Base-by-base conservation (phyloP, 306 rosid genomes). In the Acacia confusa region DNA sequence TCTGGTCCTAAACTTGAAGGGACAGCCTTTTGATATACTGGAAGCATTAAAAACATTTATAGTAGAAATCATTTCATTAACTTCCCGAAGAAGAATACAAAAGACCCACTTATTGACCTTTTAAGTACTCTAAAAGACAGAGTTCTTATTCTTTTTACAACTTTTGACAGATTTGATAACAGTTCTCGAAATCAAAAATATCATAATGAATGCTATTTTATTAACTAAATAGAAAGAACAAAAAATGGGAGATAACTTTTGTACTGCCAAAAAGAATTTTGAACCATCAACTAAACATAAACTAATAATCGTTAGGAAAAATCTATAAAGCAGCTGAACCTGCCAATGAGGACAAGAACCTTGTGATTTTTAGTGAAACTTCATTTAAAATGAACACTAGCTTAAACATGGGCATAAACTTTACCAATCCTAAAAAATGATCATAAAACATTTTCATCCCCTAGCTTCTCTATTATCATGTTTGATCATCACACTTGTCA, bases 401-500 rank as follows among this genome's bases (percentile, higher is more conserved):
- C 74, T 63, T 16, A 61, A 3, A n/a, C 58, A 77, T 17, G 27
- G 45, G 41, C 8, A 27, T 74, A 44, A 69, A 52, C 32, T 74
- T 28, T 68, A 58, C 50, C 20, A 69, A 57, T 48, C 79, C 68
- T 74, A 38, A 75, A 45, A 68, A 48, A 28, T 70, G 24, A 48
- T 76, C 32, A 47, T 64, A 76, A 19, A 65, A 72, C 58, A 72
- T 25, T 85, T 82, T n/a, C 60, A 69, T 69, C 72, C 34, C 48
- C 60, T 69, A 65, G 44, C 60, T 41, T 48, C 34, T 32, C 78
- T 66, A 44, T 22, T 78, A 53, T n/a, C 13, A 1, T 4, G 76
- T 61, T 84, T 79, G 68, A 81, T 63, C 63, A 74, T 57, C 75
- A 63, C 50, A 81, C 57, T 55, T 34, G 65, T 52, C 74, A 48